These are phyloP conservation scores for Lasiosphaeris hirsuta DNA, from an alignment of 495 filamentous ascomycete genomes.

Conservation along the genomic window DNA sequence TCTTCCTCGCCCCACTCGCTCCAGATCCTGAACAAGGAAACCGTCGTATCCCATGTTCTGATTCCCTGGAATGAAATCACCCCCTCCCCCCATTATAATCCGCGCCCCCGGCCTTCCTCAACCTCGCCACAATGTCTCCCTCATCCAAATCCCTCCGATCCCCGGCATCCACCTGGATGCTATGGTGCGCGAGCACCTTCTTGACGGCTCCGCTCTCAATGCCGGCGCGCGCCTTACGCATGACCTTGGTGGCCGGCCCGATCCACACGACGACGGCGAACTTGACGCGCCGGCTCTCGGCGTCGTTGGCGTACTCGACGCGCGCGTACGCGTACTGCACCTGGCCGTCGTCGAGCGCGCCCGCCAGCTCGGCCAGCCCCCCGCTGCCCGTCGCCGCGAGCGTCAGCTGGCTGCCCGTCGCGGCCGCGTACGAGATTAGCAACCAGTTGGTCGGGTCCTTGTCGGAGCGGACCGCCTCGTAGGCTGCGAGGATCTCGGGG, in stretches of 20 bases:
- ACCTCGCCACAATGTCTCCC: constrained; percentile 47
- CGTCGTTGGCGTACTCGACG: constrained; percentile 58
- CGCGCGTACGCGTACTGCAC: constrained; percentile 58
- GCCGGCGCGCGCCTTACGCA: constrained; percentile 56
- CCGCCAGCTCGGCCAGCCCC: constrained; percentile 47
- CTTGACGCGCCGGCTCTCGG: constrained; percentile 56
- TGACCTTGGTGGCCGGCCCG: constrained; percentile 52
- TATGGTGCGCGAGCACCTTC: constrained; percentile 51
- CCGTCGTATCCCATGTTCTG: no score
- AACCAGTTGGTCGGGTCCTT: constrained; percentile 56
- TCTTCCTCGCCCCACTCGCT: no score
- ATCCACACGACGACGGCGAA: constrained; percentile 58
- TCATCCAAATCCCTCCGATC: constrained; percentile 52
- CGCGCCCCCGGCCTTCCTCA: constrained; percentile 55
- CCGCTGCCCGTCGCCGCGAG: constrained; percentile 49
- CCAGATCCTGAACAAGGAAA: not conserved
- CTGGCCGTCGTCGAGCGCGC: constrained; percentile 43
- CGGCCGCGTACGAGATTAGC: constrained; percentile 50
- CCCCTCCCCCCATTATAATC: constrained; percentile 59
- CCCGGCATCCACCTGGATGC: constrained; percentile 50
- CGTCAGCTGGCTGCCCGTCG: constrained; percentile 43
- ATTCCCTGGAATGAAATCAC: no score
- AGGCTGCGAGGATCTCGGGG: constrained; percentile 46
- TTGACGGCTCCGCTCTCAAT: constrained; percentile 58
- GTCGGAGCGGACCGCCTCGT: constrained; percentile 53